Base-by-base conservation (phyloP, 2,329 filamentous ascomycete genomes). In the Verruconis gallopava region DNA sequence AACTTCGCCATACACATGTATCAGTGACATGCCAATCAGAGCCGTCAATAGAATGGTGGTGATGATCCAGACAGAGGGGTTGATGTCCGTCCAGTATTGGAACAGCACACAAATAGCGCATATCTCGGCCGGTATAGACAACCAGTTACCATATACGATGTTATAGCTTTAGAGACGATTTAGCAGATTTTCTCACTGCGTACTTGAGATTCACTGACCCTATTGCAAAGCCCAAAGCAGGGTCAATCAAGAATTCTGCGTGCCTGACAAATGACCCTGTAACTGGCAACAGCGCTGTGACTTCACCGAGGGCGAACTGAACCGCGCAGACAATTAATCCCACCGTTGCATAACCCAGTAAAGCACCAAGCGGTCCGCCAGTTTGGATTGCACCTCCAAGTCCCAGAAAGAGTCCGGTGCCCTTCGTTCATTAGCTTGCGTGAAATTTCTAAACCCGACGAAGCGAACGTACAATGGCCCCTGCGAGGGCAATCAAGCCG, bases 151-250 rank as follows among this genome's bases (percentile, higher is more conserved):
- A 33, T 36, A 42, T 4, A 42, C 17, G n/a, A 21, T 18, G 32
- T 42, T 42, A 18, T 22, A 42, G 25, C 34, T 17, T 17, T 11
- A 12, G 9, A 9, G 11, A 11, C 9, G 17, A 6, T 5, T n/a
- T 28, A 21, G 17, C 35, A 17, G 25, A 20, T 3, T 12, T 13
- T 33, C 36, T 21, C n/a, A n/a, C n/a, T n/a, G 21, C 21, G 30
- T 9, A 4, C 4, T 5, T 22, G 12, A 12, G 1, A 11, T 2
- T 11, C 20, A 5, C 5, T 6, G 14, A 15, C 22, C 38, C 30
- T 28, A 37, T 41, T 21, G 43, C 44, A 56, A 61, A 43, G n/a
- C 41, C 42, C 22, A 45, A 18, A 37, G 43, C 43, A 17, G 43
- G 43, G 33, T 45, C 43, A 20, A 45, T 33, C 21, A 45, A 38